These are phyloP conservation scores for Linnemannia exigua DNA, from an alignment of 192 early-diverging fungal genomes.

Conservation along the genomic window DNA sequence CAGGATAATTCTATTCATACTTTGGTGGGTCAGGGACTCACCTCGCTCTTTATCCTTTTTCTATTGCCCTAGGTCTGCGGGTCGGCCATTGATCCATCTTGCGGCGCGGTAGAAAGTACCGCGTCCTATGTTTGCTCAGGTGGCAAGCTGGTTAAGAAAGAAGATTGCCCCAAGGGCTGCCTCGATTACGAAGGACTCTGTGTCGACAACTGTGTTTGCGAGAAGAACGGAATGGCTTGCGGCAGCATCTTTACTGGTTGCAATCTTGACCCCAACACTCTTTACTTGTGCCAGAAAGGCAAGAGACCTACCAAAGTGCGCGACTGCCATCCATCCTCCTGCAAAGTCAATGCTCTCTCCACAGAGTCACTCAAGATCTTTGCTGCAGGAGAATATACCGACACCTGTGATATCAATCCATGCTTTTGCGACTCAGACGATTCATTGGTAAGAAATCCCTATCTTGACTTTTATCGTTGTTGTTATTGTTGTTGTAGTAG, in stretches of 20 bases:
- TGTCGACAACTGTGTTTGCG: neutral
- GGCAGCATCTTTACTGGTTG: conserved; percentile 2
- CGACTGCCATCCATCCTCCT: neutral
- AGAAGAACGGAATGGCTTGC: neutral
- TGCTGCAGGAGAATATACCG: conserved; percentile 3
- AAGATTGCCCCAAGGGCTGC: neutral
- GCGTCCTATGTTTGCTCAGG: neutral
- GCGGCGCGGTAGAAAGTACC: neutral
- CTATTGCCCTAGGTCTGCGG: neutral
- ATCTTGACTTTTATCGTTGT: too few species aligned
- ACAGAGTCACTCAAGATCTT: neutral
- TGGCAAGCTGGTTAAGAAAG: neutral
- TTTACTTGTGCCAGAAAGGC: neutral
- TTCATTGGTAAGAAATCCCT: neutral
- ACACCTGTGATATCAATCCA: conserved; percentile 9
- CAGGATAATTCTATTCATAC: too few species aligned
- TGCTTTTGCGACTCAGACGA: conserved; percentile 14
- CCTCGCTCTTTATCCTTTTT: neutral
- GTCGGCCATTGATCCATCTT: neutral
- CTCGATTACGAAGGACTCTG: neutral
- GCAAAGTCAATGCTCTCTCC: neutral
- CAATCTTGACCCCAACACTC: neutral
- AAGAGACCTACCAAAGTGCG: neutral
- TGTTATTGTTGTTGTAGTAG: neutral
- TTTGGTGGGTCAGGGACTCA: too few species aligned